Base-by-base conservation (phyloP, 805 yeast genomes). In the Saturnispora ahearnii region DNA sequence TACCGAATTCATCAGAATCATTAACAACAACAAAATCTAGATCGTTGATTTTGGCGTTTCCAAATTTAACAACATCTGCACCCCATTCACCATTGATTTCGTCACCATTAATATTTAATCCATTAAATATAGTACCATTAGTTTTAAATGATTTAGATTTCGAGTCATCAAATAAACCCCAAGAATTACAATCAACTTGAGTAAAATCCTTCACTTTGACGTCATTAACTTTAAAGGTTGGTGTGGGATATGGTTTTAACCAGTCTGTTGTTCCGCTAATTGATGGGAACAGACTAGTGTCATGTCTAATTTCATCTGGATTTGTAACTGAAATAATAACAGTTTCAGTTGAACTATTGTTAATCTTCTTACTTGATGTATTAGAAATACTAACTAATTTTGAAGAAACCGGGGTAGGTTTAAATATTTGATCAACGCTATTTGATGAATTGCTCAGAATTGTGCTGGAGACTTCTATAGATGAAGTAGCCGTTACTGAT, bases 21-120 rank as follows among this genome's bases (percentile, higher is more conserved):
- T 76, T 73, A 2, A 84, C 93, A 18, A 87, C 75, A 3, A 89
- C 96, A 63, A 87, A 77, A 4, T 85, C 74, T 21, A 82, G 66
- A 51, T 72, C 68, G 0, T 66, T 51, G 4, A 84, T 62, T 5
- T 69, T 62, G 10, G 70, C 61, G 44, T 68, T 73, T 28, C 81
- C 79, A 47, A 82, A 56, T 5, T 57, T 51, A 3, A 87, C 72
- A 41, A 65, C 63, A 59, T 87, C 96, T 38, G 68, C 62, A 7
- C 82, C 90, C 77, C 76, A 75, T 50, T 60, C 38, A 18, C 79
- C 79, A 3, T 31, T 26, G 5, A 77, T 74, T 21, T 45, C 57
- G 6, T 72, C 65, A 5, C 62, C 65, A 54, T 74, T 78, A n/a
- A 69, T 73, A 49, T 74, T 73, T 30, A 51, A 42, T 49, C 73